Percentiles rank a stretch among this genome's conserved stretches.
These are phyloP conservation scores for Acanthamoeba triangularis DNA, from an alignment of 208 protist genomes.

Conservation along the genomic window DNA sequence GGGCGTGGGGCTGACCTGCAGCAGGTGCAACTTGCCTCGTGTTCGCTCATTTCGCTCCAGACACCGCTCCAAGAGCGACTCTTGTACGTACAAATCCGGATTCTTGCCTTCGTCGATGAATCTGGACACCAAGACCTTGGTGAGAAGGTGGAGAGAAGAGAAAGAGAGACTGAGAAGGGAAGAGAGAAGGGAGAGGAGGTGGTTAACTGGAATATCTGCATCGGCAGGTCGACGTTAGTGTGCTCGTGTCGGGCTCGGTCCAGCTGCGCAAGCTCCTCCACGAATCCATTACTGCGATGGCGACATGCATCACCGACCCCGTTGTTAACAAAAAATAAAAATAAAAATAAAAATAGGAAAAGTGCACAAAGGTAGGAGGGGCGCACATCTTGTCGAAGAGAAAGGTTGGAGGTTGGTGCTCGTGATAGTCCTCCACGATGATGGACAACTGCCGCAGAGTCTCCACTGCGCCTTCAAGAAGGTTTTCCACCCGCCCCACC, in stretches of 20 bases:
- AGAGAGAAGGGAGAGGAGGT: not conserved
- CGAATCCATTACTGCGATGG: not conserved
- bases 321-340: no score
- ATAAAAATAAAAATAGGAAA: not conserved
- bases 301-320: not conserved
- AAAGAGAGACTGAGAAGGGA: no score
- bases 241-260: constrained; percentile 53
- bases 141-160: no score
- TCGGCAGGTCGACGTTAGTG: constrained; percentile 24
- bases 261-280: constrained; percentile 4
- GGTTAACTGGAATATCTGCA: constrained; percentile 57
- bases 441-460: constrained; percentile 30
- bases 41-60: constrained; percentile 59
- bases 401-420: constrained; percentile 42
- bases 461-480: constrained; percentile 28
- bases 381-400: constrained; percentile 46
- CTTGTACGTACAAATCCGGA: constrained; percentile 54
- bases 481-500: constrained; percentile 13
- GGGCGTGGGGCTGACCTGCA: not conserved
- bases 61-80: constrained; percentile 32
- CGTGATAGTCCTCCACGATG: constrained; percentile 63
- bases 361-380: not conserved
- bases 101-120: constrained; percentile 66
- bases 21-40: constrained; percentile 31
- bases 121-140: not conserved